Conservation (phyloP, 2,329 filamentous ascomycete species). For the Celoporthe dispersa region DNA sequence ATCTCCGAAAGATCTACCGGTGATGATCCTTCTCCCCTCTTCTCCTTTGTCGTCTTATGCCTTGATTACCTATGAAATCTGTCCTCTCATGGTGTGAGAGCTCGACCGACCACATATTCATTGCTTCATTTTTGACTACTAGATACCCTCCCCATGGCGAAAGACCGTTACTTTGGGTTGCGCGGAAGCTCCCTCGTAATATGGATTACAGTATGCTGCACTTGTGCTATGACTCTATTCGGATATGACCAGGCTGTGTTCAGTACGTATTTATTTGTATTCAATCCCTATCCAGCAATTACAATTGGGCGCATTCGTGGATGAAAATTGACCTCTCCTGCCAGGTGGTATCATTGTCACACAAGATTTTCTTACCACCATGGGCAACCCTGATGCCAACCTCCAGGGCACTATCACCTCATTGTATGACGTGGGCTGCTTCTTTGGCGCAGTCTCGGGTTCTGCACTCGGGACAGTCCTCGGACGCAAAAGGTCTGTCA, state of each 20-base stretch:
- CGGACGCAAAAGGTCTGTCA: conserved; percentile 14
- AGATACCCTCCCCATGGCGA: background rate
- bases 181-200: background rate
- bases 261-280: background rate
- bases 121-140: too few relatives aligned
- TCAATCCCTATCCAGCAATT: too few relatives aligned
- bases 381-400: background rate
- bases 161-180: background rate
- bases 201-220: background rate
- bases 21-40: too few relatives aligned
- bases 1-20: too few relatives aligned
- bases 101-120: too few relatives aligned
- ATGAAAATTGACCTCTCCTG: background rate
- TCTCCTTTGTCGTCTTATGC: too few relatives aligned
- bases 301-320: too few relatives aligned
- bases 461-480: conserved; percentile 22
- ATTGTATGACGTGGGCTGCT: conserved; percentile 18
- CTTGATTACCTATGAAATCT: too few relatives aligned
- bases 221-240: background rate
- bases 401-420: conserved; percentile 21
- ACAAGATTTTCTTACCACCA: background rate
- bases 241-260: background rate
- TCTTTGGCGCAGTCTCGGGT: conserved; percentile 36
- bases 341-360: background rate
- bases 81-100: too few relatives aligned